Evolutionary conservation across 2,329 filamentous ascomycete species (phyloP).

Genomic region (Ophiocordyceps sinensis): DNA sequence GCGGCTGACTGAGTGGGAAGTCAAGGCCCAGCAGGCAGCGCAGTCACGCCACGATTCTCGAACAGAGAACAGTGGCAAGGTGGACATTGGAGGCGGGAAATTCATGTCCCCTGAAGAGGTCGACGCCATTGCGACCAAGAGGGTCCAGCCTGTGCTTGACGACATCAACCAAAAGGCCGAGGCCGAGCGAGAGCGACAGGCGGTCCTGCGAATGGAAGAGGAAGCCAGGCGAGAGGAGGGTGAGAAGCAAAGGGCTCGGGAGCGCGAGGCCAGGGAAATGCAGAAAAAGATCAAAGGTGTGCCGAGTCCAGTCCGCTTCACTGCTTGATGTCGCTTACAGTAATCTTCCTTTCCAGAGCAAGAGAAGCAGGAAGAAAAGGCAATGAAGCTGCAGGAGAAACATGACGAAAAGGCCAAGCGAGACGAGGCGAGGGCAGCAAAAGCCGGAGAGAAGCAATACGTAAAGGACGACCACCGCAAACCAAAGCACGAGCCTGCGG

Average conservation of each 20-base stretch:
- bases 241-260: slow-evolving; percentile 30
- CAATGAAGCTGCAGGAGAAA: slow-evolving; percentile 18
- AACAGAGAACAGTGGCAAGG: slow-evolving; percentile 37
- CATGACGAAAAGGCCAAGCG: slow-evolving; percentile 29
- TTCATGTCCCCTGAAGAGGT: slow-evolving; percentile 68
- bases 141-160: slow-evolving; percentile 70
- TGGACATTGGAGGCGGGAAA: slow-evolving; percentile 66
- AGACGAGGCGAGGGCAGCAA: slow-evolving; percentile 16
- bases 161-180: slow-evolving; percentile 73
- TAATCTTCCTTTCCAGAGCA: slow-evolving; percentile 22
- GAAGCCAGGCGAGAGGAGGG: slow-evolving; percentile 39
- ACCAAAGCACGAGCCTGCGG: slow-evolving; percentile 11
- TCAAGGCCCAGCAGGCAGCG: slow-evolving; percentile 57
- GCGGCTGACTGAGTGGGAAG: slow-evolving; percentile 63
- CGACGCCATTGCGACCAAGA: slow-evolving; percentile 61
- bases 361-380: slow-evolving; percentile 24
- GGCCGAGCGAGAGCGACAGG: slow-evolving; percentile 51
- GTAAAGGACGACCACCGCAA: slow-evolving; percentile 39
- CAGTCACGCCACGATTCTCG: slow-evolving; percentile 48
- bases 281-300: slow-evolving; percentile 44
- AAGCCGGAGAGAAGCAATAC: slow-evolving; percentile 36
- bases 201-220: slow-evolving; percentile 49
- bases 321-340: background rate
- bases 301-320: background rate
- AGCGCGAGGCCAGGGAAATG: slow-evolving; percentile 38